phyloP scores from a whole-genome alignment of 345 rosid species.

The Dovyalis caffra region DNA sequence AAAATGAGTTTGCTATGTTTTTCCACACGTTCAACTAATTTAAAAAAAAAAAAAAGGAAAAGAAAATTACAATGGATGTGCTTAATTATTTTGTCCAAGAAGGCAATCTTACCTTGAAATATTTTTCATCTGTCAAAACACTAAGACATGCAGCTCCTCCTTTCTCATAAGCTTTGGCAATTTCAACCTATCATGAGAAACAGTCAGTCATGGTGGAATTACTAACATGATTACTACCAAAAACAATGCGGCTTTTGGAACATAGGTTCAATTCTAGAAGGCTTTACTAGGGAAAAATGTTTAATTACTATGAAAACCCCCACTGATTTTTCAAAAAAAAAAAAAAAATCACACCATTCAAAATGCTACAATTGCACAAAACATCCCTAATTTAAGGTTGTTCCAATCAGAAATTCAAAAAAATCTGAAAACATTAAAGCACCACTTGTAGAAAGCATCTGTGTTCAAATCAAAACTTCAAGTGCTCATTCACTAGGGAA shows the following conservation, averaged over 20 bases:
- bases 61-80: not conserved
- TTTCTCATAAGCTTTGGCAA: constrained; percentile 79
- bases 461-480: not conserved
- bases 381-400: not conserved
- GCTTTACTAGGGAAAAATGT: not conserved
- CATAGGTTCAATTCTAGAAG: not conserved
- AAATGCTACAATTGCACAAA: not conserved
- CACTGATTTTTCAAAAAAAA: not conserved
- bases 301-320: not conserved
- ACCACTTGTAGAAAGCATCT: too few relatives aligned
- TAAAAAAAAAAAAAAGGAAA: not conserved
- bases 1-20: not conserved
- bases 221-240: not conserved
- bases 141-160: constrained; percentile 98
- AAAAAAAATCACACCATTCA: not conserved
- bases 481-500: not conserved
- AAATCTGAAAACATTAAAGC: too few relatives aligned
- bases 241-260: not conserved
- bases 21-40: not conserved
- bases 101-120: constrained; percentile 31
- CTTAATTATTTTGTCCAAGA: not conserved
- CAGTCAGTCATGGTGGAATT: not conserved
- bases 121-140: constrained; percentile 85
- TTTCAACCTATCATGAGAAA: constrained; percentile 56
- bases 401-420: not conserved